Conservation (phyloP, 2,329 filamentous ascomycete genomes). For the Cercospora janseana region DNA sequence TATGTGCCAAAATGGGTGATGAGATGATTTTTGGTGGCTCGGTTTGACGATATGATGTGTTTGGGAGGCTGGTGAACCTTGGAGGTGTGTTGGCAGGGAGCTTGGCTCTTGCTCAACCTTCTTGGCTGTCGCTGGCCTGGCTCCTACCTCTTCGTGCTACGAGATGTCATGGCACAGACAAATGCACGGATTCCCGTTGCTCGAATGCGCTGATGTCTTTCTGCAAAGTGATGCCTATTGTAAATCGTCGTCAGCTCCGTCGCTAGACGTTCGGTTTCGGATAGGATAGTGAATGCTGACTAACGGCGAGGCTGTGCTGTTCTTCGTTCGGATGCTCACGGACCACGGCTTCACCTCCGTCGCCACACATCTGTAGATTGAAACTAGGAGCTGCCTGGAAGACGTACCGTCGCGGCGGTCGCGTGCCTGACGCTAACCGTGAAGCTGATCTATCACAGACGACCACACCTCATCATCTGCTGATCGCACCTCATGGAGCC, state of each 20-base stretch:
- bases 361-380: not conserved
- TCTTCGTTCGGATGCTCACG: constrained; percentile 4
- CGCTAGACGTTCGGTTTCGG: not conserved
- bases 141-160: not conserved
- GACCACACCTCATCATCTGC: too few species aligned
- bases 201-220: not conserved
- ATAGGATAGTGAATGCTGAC: not conserved
- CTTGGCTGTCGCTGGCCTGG: too few species aligned
- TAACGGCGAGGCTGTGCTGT: not conserved
- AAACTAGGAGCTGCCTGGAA: too few species aligned
- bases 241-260: constrained; percentile 4
- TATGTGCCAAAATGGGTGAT: too few species aligned
- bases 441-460: too few species aligned
- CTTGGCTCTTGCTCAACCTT: constrained; percentile 5
- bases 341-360: not conserved
- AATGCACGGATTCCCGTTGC: not conserved
- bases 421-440: not conserved
- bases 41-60: not conserved
- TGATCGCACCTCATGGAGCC: too few species aligned
- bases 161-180: not conserved
- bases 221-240: not conserved
- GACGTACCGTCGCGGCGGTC: not conserved
- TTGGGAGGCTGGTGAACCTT: not conserved
- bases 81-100: not conserved
- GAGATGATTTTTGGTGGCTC: not conserved